A percentile compares a stretch with the other conserved stretches of the same genome.
phyloP scores from a whole-genome alignment of 208 protist genomes.

The Trypanosoma lewisi region DNA sequence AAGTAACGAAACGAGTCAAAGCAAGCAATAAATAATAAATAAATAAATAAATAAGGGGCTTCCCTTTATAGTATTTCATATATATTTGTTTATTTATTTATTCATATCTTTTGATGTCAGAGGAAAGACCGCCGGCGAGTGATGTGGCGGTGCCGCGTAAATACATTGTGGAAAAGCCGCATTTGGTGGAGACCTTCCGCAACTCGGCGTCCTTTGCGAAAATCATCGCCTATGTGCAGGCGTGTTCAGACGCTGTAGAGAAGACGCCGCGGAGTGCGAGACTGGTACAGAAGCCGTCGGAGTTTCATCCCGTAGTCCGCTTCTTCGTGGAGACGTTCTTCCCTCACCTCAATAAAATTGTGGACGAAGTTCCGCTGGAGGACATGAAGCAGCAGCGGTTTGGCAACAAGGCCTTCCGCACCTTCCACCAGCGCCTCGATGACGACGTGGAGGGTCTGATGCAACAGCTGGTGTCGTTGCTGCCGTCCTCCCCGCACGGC shows the following conservation, averaged over 20 bases:
- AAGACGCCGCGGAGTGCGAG: slow-evolving; percentile 19
- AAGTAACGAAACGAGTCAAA: background rate
- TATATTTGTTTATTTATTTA: slow-evolving; percentile 1
- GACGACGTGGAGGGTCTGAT: slow-evolving; percentile 40
- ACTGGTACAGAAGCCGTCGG: slow-evolving; percentile 16
- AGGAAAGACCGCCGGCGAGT: background rate
- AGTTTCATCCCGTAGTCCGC: slow-evolving; percentile 33
- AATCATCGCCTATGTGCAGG: slow-evolving; percentile 62
- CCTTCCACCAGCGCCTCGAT: slow-evolving; percentile 66
- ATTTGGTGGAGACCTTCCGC: slow-evolving; percentile 56
- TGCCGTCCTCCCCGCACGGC: slow-evolving; percentile 23
- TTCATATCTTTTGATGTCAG: background rate
- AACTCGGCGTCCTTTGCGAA: slow-evolving; percentile 62
- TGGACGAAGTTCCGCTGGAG: slow-evolving; percentile 72
- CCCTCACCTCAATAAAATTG: slow-evolving; percentile 43
- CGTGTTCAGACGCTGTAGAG: slow-evolving; percentile 44
- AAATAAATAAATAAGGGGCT: slow-evolving; percentile 5
- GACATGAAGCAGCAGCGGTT: slow-evolving; percentile 82
- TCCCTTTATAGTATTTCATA: background rate
- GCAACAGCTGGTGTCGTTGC: slow-evolving; percentile 45
- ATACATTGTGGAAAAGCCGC: slow-evolving; percentile 66
- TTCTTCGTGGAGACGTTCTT: slow-evolving; percentile 59
- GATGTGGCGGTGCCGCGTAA: slow-evolving; percentile 39
- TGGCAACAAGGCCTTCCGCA: slow-evolving; percentile 82
- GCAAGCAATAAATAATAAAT: background rate